Evolutionary conservation across 2,329 filamentous ascomycete genomes (phyloP).

Genomic region (Davidsoniella eucalypti): DNA sequence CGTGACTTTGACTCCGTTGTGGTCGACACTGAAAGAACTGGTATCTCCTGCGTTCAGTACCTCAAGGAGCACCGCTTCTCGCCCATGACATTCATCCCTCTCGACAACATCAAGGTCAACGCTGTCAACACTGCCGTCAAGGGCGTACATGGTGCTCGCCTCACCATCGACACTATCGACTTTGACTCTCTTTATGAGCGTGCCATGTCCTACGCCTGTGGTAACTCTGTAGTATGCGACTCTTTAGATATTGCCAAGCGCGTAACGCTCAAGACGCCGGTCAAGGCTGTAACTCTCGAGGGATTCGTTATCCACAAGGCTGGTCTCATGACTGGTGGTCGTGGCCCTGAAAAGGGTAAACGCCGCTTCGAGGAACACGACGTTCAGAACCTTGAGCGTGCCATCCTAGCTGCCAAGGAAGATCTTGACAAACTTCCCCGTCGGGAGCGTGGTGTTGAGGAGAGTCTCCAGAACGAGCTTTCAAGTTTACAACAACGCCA

Average conservation of each 20-base stretch:
- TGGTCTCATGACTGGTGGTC: conserved; percentile 90
- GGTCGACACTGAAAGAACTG: conserved; percentile 88
- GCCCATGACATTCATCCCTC: conserved; percentile 84
- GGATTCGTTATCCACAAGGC: conserved; percentile 96
- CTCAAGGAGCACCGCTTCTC: conserved; percentile 77
- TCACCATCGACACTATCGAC: conserved; percentile 92
- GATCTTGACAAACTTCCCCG: conserved; percentile 71
- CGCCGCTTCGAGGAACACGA: conserved; percentile 82
- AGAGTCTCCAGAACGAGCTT: conserved; percentile 64
- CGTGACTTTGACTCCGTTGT: conserved; percentile 88
- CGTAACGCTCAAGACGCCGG: conserved; percentile 67
- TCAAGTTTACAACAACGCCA: conserved; percentile 64
- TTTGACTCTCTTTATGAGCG: conserved; percentile 79
- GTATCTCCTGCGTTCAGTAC: conserved; percentile 84
- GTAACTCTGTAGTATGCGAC: conserved; percentile 89
- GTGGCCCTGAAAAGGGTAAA: conserved; percentile 60
- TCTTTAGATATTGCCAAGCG: conserved; percentile 72
- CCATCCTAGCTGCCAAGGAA: conserved; percentile 57
- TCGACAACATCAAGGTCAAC: conserved; percentile 95
- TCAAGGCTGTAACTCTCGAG: conserved; percentile 87
- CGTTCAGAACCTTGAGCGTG: conserved; percentile 64
- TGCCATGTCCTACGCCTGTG: conserved; percentile 88
- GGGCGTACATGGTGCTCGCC: conserved; percentile 66
- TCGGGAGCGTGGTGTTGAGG: conserved; percentile 62
- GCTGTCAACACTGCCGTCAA: conserved; percentile 81